Evolutionary conservation across 106 monocot genomes (phyloP).

Genomic region (Dendrobium officinale): DNA sequence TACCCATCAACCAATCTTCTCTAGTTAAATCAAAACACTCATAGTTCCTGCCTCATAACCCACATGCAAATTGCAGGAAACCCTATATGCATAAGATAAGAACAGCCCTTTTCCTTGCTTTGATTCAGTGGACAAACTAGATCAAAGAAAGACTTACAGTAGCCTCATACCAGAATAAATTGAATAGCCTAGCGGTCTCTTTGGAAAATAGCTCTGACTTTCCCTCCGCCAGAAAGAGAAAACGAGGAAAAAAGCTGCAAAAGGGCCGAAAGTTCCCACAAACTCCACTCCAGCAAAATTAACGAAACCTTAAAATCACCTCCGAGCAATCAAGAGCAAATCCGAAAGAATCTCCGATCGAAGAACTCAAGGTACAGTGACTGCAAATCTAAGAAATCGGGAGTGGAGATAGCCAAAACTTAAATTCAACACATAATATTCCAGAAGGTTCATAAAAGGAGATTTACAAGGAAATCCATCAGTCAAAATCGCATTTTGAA

Average conservation of each 20-base stretch:
- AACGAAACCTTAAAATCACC: neutral
- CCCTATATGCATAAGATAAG: neutral
- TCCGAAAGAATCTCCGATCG: neutral
- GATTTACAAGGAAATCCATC: neutral
- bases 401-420: neutral
- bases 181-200: neutral
- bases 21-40: neutral
- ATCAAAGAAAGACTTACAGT: too few relatives aligned
- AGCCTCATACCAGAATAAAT: neutral
- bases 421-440: neutral
- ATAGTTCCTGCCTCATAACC: neutral
- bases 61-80: conserved; percentile 7
- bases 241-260: neutral
- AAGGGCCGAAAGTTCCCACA: neutral
- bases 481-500: neutral
- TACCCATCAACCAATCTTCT: conserved; percentile 29
- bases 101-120: neutral
- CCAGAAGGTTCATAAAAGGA: neutral
- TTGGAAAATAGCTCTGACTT: neutral
- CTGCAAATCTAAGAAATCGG: neutral
- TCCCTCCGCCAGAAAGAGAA: neutral
- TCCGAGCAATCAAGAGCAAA: neutral
- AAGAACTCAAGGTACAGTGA: neutral
- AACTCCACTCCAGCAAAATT: neutral
- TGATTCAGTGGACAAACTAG: neutral